A percentile compares a stretch with the other conserved stretches of the same genome.
Evolutionary conservation across 2,329 filamentous ascomycete genomes (phyloP).

Genomic region (Colletotrichum gloeosporioides): DNA sequence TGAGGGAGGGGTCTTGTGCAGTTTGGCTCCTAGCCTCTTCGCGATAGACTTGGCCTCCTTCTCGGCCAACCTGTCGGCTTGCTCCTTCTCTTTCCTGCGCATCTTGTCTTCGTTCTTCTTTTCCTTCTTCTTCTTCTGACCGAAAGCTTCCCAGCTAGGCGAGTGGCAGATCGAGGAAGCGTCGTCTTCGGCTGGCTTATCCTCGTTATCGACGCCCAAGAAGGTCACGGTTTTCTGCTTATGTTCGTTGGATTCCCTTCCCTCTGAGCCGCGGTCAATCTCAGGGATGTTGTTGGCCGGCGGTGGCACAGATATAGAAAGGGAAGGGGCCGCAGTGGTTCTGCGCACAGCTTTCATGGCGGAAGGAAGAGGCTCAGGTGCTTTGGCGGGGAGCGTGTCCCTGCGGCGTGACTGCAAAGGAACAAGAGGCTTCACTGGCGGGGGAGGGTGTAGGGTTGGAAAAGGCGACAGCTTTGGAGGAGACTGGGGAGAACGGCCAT

Average conservation of each 20-base stretch:
- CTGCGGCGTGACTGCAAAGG: conserved; percentile 19
- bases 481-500: neutral
- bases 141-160: conserved; percentile 66
- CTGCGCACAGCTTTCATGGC: conserved; percentile 17
- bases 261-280: conserved; percentile 16
- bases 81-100: conserved; percentile 47
- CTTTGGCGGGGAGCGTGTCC: neutral
- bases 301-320: conserved; percentile 38
- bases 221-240: conserved; percentile 47
- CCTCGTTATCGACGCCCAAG: conserved; percentile 35
- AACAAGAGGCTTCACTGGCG: conserved; percentile 4
- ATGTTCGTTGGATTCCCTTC: conserved; percentile 25
- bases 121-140: conserved; percentile 58
- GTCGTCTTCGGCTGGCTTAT: conserved; percentile 43
- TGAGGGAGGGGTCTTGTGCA: conserved; percentile 41
- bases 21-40: conserved; percentile 38
- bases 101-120: conserved; percentile 50
- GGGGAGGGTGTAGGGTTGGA: conserved; percentile 4
- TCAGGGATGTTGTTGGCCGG: conserved; percentile 4
- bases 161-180: conserved; percentile 63
- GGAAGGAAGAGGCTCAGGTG: neutral
- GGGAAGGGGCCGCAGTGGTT: conserved; percentile 26
- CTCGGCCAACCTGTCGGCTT: conserved; percentile 32
- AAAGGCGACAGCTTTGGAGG: conserved; percentile 8
- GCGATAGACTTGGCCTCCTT: conserved; percentile 41